Evolutionary conservation across 352 stramenopile genomes (phyloP).

Genomic region (Phytophthora citrophthora): DNA sequence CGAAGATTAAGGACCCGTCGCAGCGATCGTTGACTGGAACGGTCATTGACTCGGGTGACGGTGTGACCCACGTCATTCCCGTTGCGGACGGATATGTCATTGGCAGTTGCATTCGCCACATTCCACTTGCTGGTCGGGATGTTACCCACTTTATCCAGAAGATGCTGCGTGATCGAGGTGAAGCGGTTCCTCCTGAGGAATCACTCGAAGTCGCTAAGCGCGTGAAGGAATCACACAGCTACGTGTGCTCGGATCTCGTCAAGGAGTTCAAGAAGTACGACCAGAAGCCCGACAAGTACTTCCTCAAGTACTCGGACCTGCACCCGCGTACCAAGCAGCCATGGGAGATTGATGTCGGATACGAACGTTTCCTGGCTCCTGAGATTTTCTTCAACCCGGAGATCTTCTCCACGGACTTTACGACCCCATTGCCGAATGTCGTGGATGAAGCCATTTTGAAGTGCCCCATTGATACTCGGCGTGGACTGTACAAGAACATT

Average conservation of each 20-base stretch:
- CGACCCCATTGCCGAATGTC: constrained; percentile 92
- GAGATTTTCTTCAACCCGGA: constrained; percentile 98
- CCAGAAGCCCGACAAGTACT: constrained; percentile 91
- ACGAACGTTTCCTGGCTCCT: constrained; percentile 94
- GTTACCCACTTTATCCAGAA: constrained; percentile 97
- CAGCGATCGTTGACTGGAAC: constrained; percentile 93
- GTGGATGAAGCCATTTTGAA: constrained; percentile 96
- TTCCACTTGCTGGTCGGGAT: constrained; percentile 93
- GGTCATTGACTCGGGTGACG: constrained; percentile 95
- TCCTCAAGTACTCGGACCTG: constrained; percentile 88
- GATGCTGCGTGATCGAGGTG: constrained; percentile 92
- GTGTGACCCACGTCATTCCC: constrained; percentile 95
- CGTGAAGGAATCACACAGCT: constrained; percentile 96
- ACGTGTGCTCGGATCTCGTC: constrained; percentile 94
- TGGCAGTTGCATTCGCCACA: constrained; percentile 94
- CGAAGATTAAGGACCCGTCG: constrained; percentile 85
- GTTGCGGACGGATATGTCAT: constrained; percentile 97
- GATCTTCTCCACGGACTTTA: constrained; percentile 95
- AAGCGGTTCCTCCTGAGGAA: constrained; percentile 92
- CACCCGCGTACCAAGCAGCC: constrained; percentile 81
- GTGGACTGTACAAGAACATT: constrained; percentile 97
- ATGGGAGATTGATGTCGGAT: constrained; percentile 92
- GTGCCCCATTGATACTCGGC: constrained; percentile 95
- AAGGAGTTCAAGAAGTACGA: constrained; percentile 98
- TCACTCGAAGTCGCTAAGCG: constrained; percentile 91